These are phyloP conservation scores for Fraxinus xanthoxyloides DNA, from an alignment of 305 asterid genomes.

Conservation along the genomic window DNA sequence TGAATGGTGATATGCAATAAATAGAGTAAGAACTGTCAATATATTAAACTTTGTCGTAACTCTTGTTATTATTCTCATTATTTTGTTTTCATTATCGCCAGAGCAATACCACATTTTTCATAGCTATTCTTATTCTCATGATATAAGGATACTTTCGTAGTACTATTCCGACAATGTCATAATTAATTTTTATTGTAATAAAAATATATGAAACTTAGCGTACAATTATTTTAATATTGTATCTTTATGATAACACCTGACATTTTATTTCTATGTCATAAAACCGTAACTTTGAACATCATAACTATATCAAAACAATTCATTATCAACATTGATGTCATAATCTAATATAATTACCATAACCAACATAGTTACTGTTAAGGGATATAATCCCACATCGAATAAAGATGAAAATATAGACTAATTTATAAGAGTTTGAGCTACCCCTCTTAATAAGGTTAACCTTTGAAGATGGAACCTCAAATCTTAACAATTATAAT, in stretches of 20 bases:
- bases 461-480: too few relatives aligned
- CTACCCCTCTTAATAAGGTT: too few relatives aligned
- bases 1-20: not conserved
- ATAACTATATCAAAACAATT: not conserved
- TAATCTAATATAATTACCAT: not conserved
- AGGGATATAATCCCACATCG: too few relatives aligned
- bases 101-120: not conserved
- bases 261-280: not conserved
- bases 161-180: not conserved
- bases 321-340: not conserved
- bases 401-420: too few relatives aligned
- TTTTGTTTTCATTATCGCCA: not conserved
- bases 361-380: too few relatives aligned
- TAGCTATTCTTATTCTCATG: not conserved
- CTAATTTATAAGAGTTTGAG: too few relatives aligned
- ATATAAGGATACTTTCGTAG: not conserved
- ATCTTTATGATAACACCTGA: not conserved
- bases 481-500: too few relatives aligned
- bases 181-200: not conserved
- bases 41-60: not conserved
- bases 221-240: not conserved
- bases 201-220: not conserved
- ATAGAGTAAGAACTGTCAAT: not conserved
- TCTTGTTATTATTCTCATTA: not conserved
- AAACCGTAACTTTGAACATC: not conserved